phyloP scores from a whole-genome alignment of 305 asterid genomes.

The Ajuga reptans region DNA sequence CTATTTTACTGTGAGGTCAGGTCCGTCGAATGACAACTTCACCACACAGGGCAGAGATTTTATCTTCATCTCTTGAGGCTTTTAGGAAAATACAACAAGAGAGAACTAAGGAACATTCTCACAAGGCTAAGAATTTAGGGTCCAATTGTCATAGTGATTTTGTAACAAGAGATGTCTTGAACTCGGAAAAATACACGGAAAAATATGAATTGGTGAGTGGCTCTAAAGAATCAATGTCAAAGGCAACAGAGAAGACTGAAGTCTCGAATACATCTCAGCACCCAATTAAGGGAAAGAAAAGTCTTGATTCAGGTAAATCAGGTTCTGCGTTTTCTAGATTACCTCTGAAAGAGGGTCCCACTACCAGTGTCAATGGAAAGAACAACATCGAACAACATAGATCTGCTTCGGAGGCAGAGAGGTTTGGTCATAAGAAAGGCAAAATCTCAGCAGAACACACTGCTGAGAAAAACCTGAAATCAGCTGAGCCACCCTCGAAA shows the following conservation, averaged over 20 bases:
- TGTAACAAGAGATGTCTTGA: slow-evolving; percentile 33
- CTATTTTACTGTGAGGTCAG: slow-evolving; percentile 35
- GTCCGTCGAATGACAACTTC: slow-evolving; percentile 99
- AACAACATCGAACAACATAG: slow-evolving; percentile 38
- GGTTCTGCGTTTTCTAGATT: slow-evolving; percentile 42
- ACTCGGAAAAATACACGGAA: slow-evolving; percentile 28
- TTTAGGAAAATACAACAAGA: slow-evolving; percentile 86
- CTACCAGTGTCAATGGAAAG: slow-evolving; percentile 36
- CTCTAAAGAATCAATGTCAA: slow-evolving; percentile 33
- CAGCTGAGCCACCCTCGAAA: slow-evolving; percentile 43
- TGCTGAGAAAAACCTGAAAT: slow-evolving; percentile 40
- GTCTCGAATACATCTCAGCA: slow-evolving; percentile 36
- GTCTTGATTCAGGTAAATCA: slow-evolving; percentile 33
- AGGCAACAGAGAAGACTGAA: slow-evolving; percentile 35
- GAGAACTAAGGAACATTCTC: slow-evolving; percentile 46
- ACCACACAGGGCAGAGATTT: slow-evolving; percentile 91
- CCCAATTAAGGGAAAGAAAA: slow-evolving; percentile 50
- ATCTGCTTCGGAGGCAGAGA: slow-evolving; percentile 41
- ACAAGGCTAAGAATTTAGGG: slow-evolving; percentile 30
- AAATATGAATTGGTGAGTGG: slow-evolving; percentile 30
- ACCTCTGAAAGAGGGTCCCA: slow-evolving; percentile 41
- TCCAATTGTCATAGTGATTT: slow-evolving; percentile 36
- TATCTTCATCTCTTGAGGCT: slow-evolving; percentile 96
- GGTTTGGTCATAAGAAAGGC: slow-evolving; percentile 41
- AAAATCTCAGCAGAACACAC: slow-evolving; percentile 34